A percentile compares a stretch with the other conserved stretches of the same genome.
These are phyloP conservation scores for Diaporthe citrichinensis DNA, from an alignment of 2,329 filamentous ascomycete species.

Conservation along the genomic window DNA sequence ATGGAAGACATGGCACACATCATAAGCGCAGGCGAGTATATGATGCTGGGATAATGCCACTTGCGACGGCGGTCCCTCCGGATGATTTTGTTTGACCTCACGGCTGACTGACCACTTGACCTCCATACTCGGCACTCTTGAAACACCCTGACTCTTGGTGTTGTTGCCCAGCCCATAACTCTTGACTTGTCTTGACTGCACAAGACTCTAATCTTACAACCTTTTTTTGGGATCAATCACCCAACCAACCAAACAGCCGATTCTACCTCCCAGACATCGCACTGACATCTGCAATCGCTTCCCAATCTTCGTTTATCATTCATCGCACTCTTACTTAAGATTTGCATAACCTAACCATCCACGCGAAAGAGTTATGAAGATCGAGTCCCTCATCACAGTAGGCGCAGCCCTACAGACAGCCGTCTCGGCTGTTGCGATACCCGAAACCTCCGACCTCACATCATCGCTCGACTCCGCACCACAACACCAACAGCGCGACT, in stretches of 20 bases:
- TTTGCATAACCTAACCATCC: not conserved
- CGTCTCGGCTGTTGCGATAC: slow-evolving; percentile 46
- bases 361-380: slow-evolving; percentile 32
- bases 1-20: not conserved
- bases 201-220: not conserved
- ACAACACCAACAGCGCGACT: slow-evolving; percentile 40
- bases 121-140: not conserved
- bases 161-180: slow-evolving; percentile 10
- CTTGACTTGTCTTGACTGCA: not conserved
- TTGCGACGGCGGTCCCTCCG: not conserved
- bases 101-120: slow-evolving; percentile 12
- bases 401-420: slow-evolving; percentile 42
- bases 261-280: slow-evolving; percentile 2
- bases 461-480: slow-evolving; percentile 28
- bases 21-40: no score
- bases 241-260: not conserved
- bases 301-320: not conserved
- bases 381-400: slow-evolving; percentile 7
- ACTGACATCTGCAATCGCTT: slow-evolving; percentile 11
- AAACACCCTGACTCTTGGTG: slow-evolving; percentile 27
- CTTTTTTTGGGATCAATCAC: not conserved
- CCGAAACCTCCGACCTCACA: slow-evolving; percentile 41
- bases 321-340: not conserved
- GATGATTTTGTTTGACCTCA: slow-evolving; percentile 21
- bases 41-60: slow-evolving; percentile 24